Evolutionary conservation across 345 rosid species (phyloP), one percentile per base, ranked within the genome.

Genomic region (Lagerstroemia speciosa): DNA sequence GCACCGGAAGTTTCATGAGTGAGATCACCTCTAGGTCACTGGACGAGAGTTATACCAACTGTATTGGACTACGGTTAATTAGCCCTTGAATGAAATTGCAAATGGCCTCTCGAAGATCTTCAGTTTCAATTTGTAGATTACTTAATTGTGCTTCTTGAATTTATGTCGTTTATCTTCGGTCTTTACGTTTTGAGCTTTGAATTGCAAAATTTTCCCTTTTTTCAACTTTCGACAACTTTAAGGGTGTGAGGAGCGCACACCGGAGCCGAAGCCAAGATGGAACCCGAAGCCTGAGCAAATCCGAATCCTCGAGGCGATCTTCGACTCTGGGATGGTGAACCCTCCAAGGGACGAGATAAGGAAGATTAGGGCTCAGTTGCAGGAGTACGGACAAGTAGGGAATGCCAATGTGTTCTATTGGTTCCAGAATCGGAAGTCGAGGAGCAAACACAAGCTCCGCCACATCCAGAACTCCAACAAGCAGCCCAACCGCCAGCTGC

Each of bases 231-330:
- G 16, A 63, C 10, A 68, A 75, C 81, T 69, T 71, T 52, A 76
- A 69, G 99, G 88, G 67, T 79, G 89, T 60, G 99, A 94, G 68
- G 99, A 95, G 82, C 77, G 94, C 61, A 88, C 89, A 24, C 97
- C 97, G 8, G 99, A 95, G 76, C 98, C 99, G 32, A 95, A 95
- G 75, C 99, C 97, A 0, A 86, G 99, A 76, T 95, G 98, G 99
- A 95, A 95, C 73, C 99, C 99, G 11, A 95, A 87, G 71, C 99
- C 99, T 4, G 98, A 95, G 83, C 99, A 95, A 77, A 92, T 95
- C 75, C 83, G 96, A 41, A 92, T 95, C 26, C 85, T 95, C 24
- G 99, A 95, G 79, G 88, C 93, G 11, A 95, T 95, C 74, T 95
- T 95, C 69, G 91, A 95, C 80, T 95, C 99, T 10, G 99, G 99